These are phyloP conservation scores for Xylariaceae sp. DNA, from an alignment of 2,329 filamentous ascomycete species.

Conservation along the genomic window DNA sequence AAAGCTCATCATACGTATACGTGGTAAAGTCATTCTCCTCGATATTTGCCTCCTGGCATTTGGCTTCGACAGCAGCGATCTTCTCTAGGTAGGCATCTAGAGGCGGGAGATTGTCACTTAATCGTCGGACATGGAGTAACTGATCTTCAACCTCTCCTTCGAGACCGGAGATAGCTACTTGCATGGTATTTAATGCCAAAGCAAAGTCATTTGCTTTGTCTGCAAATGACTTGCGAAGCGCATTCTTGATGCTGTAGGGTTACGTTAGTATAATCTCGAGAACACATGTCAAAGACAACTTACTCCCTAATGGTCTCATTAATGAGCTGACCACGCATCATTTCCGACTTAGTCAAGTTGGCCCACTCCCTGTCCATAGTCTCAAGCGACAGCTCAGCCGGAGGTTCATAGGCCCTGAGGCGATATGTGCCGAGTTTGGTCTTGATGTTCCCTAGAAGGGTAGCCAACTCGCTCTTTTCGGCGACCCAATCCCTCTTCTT, in stretches of 20 bases:
- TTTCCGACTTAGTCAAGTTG: conserved; percentile 75
- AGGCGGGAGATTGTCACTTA: conserved; percentile 81
- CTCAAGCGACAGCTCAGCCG: conserved; percentile 75
- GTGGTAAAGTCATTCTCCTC: conserved; percentile 99
- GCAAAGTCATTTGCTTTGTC: conserved; percentile 99
- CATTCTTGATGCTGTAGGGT: conserved; percentile 78
- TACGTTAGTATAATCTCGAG: conserved; percentile 4
- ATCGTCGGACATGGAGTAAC: conserved; percentile 75
- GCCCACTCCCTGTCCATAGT: conserved; percentile 81
- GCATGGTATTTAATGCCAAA: conserved; percentile 88
- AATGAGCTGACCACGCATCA: conserved; percentile 84
- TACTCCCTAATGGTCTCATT: conserved; percentile 97
- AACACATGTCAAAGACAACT: conserved; percentile 28
- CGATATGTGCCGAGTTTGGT: conserved; percentile 96
- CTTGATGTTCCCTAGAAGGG: conserved; percentile 94
- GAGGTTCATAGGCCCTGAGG: conserved; percentile 85
- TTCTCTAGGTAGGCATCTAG: conserved; percentile 88
- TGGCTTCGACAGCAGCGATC: conserved; percentile 79
- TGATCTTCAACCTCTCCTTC: conserved; percentile 98
- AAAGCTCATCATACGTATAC: conserved; percentile 94
- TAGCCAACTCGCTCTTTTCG: conserved; percentile 93
- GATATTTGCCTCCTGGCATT: conserved; percentile 94
- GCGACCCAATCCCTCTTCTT: conserved; percentile 94
- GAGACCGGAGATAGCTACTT: conserved; percentile 90
- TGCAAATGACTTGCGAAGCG: conserved; percentile 84